Base-by-base conservation (phyloP, 2,329 filamentous ascomycete genomes). In the Verticillium klebahnii region DNA sequence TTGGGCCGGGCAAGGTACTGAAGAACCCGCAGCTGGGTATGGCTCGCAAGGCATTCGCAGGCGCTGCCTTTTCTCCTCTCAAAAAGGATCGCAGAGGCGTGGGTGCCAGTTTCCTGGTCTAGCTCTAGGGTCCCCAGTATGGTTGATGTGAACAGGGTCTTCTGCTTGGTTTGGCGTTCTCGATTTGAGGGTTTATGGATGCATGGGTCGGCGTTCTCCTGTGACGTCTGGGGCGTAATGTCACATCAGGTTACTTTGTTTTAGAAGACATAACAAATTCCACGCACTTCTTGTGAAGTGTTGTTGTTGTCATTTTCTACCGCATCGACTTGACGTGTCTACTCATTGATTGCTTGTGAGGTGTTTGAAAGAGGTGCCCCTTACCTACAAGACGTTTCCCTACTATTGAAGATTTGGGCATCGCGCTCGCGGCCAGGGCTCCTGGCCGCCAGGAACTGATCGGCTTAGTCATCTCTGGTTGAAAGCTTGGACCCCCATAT, bases 31-130 rank as follows among this genome's bases (percentile, higher is more conserved):
- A 74, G 1, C 72, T 82, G 56, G 75, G 69, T 45, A 73, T 74
- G 36, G 71, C 72, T n/a, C 72, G 76, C 54, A 80, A 75, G 69
- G 83, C 75, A 0, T 85, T 89, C 65, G 79, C 80, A 14, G 78
- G 79, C 14, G 77, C 76, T 19, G 70, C 80, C 4, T 92, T 93
- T 71, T 92, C 89, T 19, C 90, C 90, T 8, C 75, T 93, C 63
- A 93, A 93, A 77, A 84, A 84, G 70, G 86, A 92, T 58, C 82
- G 84, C 62, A 85, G 87, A 64, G 85, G 86, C 36, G 81, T 85
- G 3, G 80, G 81, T 63, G 85, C 86, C 60, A 89, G 86, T 69
- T 89, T 89, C 67, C 71, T 87, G 62, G 81, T 76, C 60, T 84
- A 68, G 67, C 36, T 32, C 17, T 25, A 12, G 19, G 31, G n/a